Conservation (phyloP, 768 basidiomycete species). For the Termitomyces bulborhizus region DNA sequence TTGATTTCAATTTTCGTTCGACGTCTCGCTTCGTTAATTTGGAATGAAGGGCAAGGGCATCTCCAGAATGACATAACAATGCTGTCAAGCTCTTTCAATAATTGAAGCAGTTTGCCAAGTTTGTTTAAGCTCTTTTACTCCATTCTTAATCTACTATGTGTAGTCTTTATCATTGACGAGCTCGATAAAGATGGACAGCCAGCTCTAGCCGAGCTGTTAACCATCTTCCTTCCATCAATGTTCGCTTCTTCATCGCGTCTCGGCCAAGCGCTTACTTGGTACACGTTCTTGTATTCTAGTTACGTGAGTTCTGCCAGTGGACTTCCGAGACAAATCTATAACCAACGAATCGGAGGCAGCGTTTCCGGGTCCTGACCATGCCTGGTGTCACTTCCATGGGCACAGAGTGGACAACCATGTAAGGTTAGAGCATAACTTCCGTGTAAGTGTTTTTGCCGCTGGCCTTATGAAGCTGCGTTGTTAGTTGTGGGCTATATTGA, state of each 20-base stretch:
- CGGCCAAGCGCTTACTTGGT: neutral
- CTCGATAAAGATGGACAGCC: neutral
- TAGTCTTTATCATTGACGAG: neutral
- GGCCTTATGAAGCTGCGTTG: too few species aligned
- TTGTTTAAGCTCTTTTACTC: neutral
- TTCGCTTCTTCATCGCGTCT: neutral
- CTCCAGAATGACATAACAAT: neutral
- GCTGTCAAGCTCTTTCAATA: too few species aligned
- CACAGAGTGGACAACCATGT: too few species aligned
- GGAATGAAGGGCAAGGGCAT: neutral
- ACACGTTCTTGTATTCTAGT: too few species aligned
- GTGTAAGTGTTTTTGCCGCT: too few species aligned
- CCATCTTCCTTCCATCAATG: too few species aligned
- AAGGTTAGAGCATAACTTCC: too few species aligned
- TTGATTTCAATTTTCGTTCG: too few species aligned
- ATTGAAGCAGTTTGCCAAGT: neutral
- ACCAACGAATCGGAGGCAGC: neutral
- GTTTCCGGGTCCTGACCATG: neutral
- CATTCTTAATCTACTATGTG: neutral
- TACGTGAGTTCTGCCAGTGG: neutral
- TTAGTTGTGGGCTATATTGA: neutral
- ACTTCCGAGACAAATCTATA: neutral
- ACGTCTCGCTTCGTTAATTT: too few species aligned
- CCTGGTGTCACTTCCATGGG: neutral
- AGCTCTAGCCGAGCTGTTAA: too few species aligned